phyloP scores from a whole-genome alignment of 805 yeast species.

The Metschnikowia dekortorum region DNA sequence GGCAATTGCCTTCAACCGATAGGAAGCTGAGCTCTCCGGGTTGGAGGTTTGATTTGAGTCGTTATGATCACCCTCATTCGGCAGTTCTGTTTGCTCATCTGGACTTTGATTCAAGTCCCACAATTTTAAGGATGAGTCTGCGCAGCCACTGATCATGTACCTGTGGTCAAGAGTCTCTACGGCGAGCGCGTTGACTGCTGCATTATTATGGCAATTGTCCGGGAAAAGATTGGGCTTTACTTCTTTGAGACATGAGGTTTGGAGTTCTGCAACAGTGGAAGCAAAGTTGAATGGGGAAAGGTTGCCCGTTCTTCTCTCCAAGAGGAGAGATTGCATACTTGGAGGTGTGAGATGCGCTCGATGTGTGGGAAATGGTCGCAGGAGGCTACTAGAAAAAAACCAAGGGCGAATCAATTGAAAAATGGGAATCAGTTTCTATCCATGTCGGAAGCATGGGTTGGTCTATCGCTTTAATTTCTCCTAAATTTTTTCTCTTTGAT shows the following conservation, averaged over 20 bases:
- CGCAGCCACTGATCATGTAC: constrained; percentile 64
- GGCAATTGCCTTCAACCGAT: constrained; percentile 21
- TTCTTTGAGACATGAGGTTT: constrained; percentile 29
- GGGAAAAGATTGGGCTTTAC: constrained; percentile 33
- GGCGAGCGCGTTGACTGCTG: constrained; percentile 57
- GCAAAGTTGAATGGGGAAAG: constrained; percentile 30
- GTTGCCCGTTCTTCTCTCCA: constrained; percentile 29
- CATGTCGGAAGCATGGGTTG: too few relatives aligned
- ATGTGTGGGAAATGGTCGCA: neutral
- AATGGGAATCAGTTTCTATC: too few relatives aligned
- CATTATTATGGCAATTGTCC: constrained; percentile 39
- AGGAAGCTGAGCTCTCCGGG: neutral
- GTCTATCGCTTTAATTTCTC: too few relatives aligned
- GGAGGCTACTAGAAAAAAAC: neutral
- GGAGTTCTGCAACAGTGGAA: constrained; percentile 33
- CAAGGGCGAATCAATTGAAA: neutral
- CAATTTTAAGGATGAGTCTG: constrained; percentile 61
- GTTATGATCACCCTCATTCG: neutral
- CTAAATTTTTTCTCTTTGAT: too few relatives aligned
- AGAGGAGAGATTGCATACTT: constrained; percentile 36
- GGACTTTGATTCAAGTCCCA: constrained; percentile 49
- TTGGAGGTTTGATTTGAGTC: neutral
- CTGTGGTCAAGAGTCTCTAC: constrained; percentile 45
- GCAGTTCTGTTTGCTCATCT: neutral
- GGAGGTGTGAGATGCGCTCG: neutral